Percentiles rank a stretch among this genome's conserved stretches.
Conservation (phyloP, 202 grass and related monocot species). For the Alloteropsis angusta region DNA sequence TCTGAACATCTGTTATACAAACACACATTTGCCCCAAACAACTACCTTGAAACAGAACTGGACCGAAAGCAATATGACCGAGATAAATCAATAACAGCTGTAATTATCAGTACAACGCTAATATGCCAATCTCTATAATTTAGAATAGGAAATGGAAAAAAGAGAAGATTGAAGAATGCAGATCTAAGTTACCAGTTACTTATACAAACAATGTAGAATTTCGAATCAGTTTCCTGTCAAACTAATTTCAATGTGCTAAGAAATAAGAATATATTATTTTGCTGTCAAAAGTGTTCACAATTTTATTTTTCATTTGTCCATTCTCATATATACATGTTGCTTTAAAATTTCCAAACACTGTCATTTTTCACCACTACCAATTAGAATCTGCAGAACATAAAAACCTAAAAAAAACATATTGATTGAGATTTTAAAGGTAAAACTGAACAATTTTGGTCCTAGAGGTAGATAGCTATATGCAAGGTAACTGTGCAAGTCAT, state of each 20-base stretch:
- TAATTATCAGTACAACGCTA: not conserved
- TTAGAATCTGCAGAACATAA: not conserved
- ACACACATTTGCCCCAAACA: not conserved
- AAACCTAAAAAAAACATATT: not conserved
- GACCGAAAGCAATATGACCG: not conserved
- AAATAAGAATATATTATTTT: not conserved
- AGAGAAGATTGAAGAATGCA: not conserved
- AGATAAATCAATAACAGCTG: not conserved
- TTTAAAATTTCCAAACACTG: not conserved
- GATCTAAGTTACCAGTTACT: not conserved
- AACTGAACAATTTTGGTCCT: not conserved
- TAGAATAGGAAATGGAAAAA: not conserved
- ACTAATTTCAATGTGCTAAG: not conserved
- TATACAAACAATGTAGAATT: not conserved
- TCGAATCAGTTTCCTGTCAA: not conserved
- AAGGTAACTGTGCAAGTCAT: not conserved
- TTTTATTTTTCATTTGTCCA: not conserved
- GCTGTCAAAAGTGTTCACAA: not conserved
- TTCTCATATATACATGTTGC: not conserved
- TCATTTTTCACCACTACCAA: not conserved
- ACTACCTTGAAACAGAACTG: conserved; percentile 2
- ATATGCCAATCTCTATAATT: not conserved
- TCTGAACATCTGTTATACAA: not conserved
- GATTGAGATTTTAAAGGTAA: not conserved
- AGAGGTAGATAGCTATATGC: not conserved